phyloP scores from a whole-genome alignment of 371 early-diverging fungal genomes.

The Circinella umbellata region DNA sequence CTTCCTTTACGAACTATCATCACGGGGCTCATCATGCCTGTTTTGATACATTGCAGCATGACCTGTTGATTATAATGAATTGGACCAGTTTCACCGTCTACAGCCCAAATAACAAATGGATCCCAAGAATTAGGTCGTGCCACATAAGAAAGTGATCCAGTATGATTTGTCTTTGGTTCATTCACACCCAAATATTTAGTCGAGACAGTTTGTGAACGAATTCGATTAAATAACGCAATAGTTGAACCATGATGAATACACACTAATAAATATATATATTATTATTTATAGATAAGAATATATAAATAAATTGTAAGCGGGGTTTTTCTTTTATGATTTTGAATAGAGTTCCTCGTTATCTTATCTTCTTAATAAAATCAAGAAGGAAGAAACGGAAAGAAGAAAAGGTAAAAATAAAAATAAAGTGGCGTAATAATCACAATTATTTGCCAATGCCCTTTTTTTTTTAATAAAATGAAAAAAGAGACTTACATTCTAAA shows the following conservation, averaged over 20 bases:
- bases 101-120: constrained; percentile 86
- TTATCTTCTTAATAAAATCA: background rate
- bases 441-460: too few relatives aligned
- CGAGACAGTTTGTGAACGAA: constrained; percentile 80
- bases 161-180: constrained; percentile 28
- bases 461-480: too few relatives aligned
- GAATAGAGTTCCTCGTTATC: background rate
- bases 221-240: constrained; percentile 79
- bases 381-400: background rate
- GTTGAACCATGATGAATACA: constrained; percentile 79
- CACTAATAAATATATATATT: constrained; percentile 23
- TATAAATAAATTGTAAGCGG: background rate
- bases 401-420: background rate
- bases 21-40: constrained; percentile 77
- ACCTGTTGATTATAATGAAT: constrained; percentile 80
- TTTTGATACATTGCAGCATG: constrained; percentile 75
- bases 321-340: background rate
- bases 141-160: constrained; percentile 20
- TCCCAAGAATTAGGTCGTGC: constrained; percentile 67
- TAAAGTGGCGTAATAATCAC: too few relatives aligned
- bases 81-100: constrained; percentile 47
- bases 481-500: constrained; percentile 53
- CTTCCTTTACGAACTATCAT: constrained; percentile 63
- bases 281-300: too few relatives aligned
- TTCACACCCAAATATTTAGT: constrained; percentile 77